Conservation (phyloP, 371 early-diverging fungal species). For the Mortierella sp. region DNA sequence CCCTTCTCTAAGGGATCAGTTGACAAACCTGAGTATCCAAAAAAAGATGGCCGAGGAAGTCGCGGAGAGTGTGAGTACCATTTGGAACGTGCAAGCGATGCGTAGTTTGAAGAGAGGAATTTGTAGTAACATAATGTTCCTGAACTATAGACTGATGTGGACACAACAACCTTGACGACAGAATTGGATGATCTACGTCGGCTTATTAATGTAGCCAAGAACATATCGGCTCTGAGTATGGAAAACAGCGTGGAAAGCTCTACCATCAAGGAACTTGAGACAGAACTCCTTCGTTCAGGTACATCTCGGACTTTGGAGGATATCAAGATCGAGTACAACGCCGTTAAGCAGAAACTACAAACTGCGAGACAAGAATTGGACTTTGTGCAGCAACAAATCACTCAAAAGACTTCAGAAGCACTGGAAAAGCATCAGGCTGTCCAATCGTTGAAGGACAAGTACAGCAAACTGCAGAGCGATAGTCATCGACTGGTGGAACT, state of each 20-base stretch:
- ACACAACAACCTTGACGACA: slow-evolving; percentile 2
- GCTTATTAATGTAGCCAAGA: slow-evolving; percentile 51
- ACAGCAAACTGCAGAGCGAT: slow-evolving; percentile 39
- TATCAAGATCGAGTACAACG: slow-evolving; percentile 70
- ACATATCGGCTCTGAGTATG: slow-evolving; percentile 52
- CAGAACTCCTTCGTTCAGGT: slow-evolving; percentile 68
- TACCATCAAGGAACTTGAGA: slow-evolving; percentile 63
- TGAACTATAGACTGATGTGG: slow-evolving; percentile 24
- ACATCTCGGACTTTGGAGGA: slow-evolving; percentile 74
- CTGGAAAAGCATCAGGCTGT: slow-evolving; percentile 39
- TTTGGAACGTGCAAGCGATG: no score
- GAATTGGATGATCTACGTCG: slow-evolving; percentile 30
- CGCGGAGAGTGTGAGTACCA: slow-evolving; percentile 24
- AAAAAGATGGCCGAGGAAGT: not conserved
- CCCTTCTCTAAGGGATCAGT: slow-evolving; percentile 44
- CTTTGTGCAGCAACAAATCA: slow-evolving; percentile 29
- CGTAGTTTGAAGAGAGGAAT: no score
- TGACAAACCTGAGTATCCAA: slow-evolving; percentile 35
- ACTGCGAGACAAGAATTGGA: slow-evolving; percentile 31
- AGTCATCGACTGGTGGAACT: slow-evolving; percentile 46
- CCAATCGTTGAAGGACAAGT: slow-evolving; percentile 43
- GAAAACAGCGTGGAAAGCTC: slow-evolving; percentile 54
- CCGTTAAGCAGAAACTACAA: slow-evolving; percentile 61
- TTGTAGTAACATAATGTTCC: not conserved
- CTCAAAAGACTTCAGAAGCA: slow-evolving; percentile 36